Evolutionary conservation across 2,329 filamentous ascomycete species (phyloP), one percentile per base, ranked within the genome.

Genomic region (Botryotinia calthae): DNA sequence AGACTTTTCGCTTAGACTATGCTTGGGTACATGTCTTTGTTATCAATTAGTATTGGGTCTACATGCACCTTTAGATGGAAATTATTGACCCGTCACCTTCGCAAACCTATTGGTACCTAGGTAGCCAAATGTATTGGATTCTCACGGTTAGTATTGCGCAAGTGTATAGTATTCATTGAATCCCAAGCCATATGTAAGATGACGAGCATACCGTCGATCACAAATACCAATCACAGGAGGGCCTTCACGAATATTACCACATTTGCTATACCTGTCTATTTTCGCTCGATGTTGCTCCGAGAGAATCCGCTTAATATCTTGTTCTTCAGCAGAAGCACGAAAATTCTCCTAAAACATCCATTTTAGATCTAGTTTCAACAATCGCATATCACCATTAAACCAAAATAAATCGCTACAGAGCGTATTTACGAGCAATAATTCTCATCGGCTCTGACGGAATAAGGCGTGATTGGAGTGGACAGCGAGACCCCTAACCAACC

Each of bases 311-410:
- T 54, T 18, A 8, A 8, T 18, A 28, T 7, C 14, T 28, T 16
- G 14, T 28, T n/a, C 51, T 8, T 16, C 14, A 2, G 28, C 16
- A 54, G n/a, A 10, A 48, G 22, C 18, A 7, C 20, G 18, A 46
- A 46, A 22, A 1, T 1, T 25, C 9, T 48, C 3, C 8, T 25
- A 28, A 28, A 16, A 54, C 0, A 54, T 28, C 5, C 14, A 28
- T 54, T 0, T 28, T 4, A 8, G 12, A 54, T 54, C 12, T n/a
- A 25, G 3, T 1, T 9, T 0, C 18, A 25, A 48, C 22, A 0
- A 48, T 48, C 2, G 8, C 8, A 48, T 25, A 25, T 25, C 9
- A 25, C 9, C 18, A 46, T 3, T 8, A 46, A 22, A 46, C 0
- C 12, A 12, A 28, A 18, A n/a, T 7, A 7, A 54, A 54, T 7